These are phyloP conservation scores for Dactylonectria estremocensis DNA, from an alignment of 2,329 filamentous ascomycete genomes.

Conservation along the genomic window DNA sequence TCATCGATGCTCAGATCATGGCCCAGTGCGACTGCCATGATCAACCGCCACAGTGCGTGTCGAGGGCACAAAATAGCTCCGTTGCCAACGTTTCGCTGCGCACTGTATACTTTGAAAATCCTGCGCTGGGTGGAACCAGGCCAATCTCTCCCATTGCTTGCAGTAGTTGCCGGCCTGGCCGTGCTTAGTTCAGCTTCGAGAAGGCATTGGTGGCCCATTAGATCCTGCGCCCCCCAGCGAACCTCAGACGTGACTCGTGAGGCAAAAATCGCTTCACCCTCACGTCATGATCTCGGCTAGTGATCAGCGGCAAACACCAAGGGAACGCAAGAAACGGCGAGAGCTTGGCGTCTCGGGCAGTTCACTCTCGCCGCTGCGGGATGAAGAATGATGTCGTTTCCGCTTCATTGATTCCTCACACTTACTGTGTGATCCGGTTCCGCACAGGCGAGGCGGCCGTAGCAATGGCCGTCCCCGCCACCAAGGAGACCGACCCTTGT, in stretches of 20 bases:
- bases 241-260: conserved; percentile 15
- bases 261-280: conserved; percentile 1
- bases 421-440: conserved; percentile 20
- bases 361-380: not conserved
- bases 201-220: conserved; percentile 33
- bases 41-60: conserved; percentile 42
- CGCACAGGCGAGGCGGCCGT: not conserved
- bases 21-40: conserved; percentile 14
- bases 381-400: conserved; percentile 15
- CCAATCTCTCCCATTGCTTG: conserved; percentile 24
- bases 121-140: not conserved
- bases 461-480: not conserved
- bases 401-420: not conserved
- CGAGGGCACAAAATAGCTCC: conserved; percentile 3
- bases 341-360: not conserved
- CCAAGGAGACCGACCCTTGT: not conserved
- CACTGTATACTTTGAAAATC: conserved; percentile 42
- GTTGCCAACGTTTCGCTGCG: not conserved
- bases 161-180: conserved; percentile 49
- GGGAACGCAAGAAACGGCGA: not conserved
- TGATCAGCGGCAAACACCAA: not conserved
- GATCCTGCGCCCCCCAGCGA: conserved; percentile 33
- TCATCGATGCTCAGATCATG: not conserved
- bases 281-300: not conserved
- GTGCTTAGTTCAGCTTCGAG: conserved; percentile 44